phyloP scores from a whole-genome alignment of 2,329 filamentous ascomycete genomes.

The Colletotrichum sp. region DNA sequence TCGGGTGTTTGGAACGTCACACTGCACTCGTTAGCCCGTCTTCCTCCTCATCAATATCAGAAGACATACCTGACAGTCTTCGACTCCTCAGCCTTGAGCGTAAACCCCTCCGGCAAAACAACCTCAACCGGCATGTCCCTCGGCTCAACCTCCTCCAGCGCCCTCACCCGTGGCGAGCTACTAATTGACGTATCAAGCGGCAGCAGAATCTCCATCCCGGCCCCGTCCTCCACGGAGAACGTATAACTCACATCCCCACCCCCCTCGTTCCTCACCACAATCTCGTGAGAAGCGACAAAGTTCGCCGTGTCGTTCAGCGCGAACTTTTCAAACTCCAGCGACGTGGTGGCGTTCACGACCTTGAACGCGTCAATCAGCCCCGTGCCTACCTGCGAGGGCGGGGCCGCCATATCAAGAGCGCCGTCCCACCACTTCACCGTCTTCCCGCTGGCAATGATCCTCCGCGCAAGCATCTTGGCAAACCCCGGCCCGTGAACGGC shows the following conservation, averaged over 20 bases:
- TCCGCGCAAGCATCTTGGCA: constrained; percentile 28
- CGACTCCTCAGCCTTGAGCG: constrained; percentile 28
- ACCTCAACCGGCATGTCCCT: constrained; percentile 21
- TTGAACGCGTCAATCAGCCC: constrained; percentile 48
- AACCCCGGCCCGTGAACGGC: constrained; percentile 32
- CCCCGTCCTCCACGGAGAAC: constrained; percentile 31
- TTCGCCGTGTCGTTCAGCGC: constrained; percentile 48
- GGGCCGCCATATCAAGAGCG: constrained; percentile 21
- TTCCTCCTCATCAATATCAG: background rate
- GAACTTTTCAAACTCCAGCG: constrained; percentile 41
- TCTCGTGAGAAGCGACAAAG: constrained; percentile 31
- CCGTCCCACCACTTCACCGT: constrained; percentile 28
- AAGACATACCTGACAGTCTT: constrained; percentile 25
- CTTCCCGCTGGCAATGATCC: constrained; percentile 36
- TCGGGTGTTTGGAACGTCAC: constrained; percentile 33
- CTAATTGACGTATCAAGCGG: background rate
- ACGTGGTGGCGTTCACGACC: constrained; percentile 40
- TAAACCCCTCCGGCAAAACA: constrained; percentile 25
- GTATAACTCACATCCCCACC: constrained; percentile 35
- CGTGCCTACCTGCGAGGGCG: constrained; percentile 42
- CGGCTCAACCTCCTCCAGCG: constrained; percentile 24
- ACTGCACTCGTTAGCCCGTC: background rate
- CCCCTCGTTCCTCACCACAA: constrained; percentile 40
- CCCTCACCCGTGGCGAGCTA: constrained; percentile 22
- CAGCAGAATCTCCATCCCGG: constrained; percentile 38